Evolutionary conservation across 1,284 basidiomycete species (phyloP).

Genomic region (Moniliophthora roreri): DNA sequence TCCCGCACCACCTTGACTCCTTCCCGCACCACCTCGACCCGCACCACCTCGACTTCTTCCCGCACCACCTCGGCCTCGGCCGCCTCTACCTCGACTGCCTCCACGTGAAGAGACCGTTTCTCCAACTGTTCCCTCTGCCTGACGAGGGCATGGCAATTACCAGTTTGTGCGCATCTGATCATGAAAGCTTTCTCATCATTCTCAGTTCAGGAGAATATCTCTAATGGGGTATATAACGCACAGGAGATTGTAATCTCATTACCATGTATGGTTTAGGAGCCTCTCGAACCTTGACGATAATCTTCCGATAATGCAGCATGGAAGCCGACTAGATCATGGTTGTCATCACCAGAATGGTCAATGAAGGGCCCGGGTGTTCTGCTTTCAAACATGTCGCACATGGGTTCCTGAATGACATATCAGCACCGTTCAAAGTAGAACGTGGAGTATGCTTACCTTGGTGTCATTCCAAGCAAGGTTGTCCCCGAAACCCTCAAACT

Average conservation of each 20-base stretch:
- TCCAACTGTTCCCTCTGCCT: constrained; percentile 22
- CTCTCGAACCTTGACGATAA: constrained; percentile 59
- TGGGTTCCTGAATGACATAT: constrained; percentile 51
- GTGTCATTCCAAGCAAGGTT: constrained; percentile 67
- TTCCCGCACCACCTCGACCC: constrained; percentile 35
- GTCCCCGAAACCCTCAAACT: constrained; percentile 70
- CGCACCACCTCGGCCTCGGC: constrained; percentile 40
- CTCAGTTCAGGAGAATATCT: neutral
- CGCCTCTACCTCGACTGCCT: constrained; percentile 41
- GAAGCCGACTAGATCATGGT: constrained; percentile 69
- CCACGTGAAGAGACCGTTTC: constrained; percentile 34
- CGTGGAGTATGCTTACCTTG: constrained; percentile 47
- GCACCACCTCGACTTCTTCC: constrained; percentile 32
- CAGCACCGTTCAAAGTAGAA: too few species aligned
- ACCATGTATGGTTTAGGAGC: constrained; percentile 60
- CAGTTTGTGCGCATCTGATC: constrained; percentile 66
- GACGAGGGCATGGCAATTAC: constrained; percentile 52
- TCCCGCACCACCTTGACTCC: constrained; percentile 38
- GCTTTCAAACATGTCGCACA: constrained; percentile 78
- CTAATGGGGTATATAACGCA: constrained; percentile 28
- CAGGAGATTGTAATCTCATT: constrained; percentile 62
- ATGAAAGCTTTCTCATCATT: constrained; percentile 64
- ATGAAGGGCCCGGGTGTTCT: constrained; percentile 69
- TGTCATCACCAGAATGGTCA: constrained; percentile 62
- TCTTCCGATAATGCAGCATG: constrained; percentile 71